A percentile compares a stretch with the other conserved stretches of the same genome.
phyloP scores from a whole-genome alignment of 1,139 yeast species.

The Geotrichum restrictum region DNA sequence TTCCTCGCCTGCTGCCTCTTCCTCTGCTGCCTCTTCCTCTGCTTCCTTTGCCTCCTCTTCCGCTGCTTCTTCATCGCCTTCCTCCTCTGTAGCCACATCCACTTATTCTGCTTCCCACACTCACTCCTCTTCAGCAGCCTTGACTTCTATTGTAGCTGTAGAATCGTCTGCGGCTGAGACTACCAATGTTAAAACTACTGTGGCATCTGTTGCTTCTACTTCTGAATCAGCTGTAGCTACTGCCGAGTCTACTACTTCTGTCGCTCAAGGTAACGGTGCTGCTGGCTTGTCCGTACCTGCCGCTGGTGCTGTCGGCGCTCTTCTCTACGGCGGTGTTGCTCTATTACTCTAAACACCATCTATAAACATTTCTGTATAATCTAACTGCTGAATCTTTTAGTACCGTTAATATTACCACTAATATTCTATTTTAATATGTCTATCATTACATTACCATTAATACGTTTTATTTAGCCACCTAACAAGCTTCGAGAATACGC shows the following conservation, averaged over 20 bases:
- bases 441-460: not conserved
- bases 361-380: too few species aligned
- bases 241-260: slow-evolving; percentile 7
- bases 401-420: too few species aligned
- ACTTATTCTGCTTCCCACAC: not conserved
- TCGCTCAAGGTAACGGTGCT: slow-evolving; percentile 4
- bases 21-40: slow-evolving; percentile 12
- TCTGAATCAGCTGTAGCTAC: slow-evolving; percentile 28
- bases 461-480: not conserved
- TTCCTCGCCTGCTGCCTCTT: not conserved
- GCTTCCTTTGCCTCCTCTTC: slow-evolving; percentile 27
- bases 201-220: slow-evolving; percentile 22
- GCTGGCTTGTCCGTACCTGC: not conserved
- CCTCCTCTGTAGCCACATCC: not conserved
- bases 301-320: slow-evolving; percentile 13
- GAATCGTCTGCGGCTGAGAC: slow-evolving; percentile 1
- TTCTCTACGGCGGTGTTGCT: slow-evolving; percentile 11
- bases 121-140: slow-evolving; percentile 6
- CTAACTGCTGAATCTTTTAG: too few species aligned
- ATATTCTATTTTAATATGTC: not conserved
- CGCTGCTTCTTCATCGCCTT: slow-evolving; percentile 19
- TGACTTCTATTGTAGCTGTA: slow-evolving; percentile 12
- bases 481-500: slow-evolving; percentile 49
- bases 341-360: not conserved
- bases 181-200: slow-evolving; percentile 22